Evolutionary conservation across 164 flowering plant genomes (phyloP).

Genomic region (Houttuynia cordata): DNA sequence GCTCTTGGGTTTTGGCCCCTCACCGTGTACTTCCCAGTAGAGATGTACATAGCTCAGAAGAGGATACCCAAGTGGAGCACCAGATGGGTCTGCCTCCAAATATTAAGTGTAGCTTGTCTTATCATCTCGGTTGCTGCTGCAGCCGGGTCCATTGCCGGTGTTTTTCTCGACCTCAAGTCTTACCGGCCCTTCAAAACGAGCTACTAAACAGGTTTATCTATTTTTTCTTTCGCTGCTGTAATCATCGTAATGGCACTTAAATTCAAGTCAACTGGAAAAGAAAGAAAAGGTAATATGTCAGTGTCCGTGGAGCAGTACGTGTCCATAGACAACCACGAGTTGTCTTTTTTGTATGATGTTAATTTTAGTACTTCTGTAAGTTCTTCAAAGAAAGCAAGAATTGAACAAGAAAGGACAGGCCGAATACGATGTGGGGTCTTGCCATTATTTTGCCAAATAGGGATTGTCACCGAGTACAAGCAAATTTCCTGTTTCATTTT

Average conservation of each 20-base stretch:
- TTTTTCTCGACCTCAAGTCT: constrained; percentile 31
- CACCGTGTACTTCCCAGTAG: constrained; percentile 55
- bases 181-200: constrained; percentile 35
- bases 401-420: neutral
- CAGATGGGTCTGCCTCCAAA: constrained; percentile 45
- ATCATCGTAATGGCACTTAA: neutral
- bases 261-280: neutral
- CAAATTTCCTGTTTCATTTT: too few relatives aligned
- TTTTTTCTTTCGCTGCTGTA: neutral
- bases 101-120: constrained; percentile 40
- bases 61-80: constrained; percentile 47
- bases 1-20: constrained; percentile 65
- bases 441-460: neutral
- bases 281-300: neutral
- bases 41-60: constrained; percentile 53
- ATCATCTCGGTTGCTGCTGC: constrained; percentile 36
- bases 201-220: constrained; percentile 9
- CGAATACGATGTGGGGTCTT: neutral
- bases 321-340: neutral
- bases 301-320: neutral
- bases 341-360: neutral
- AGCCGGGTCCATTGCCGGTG: constrained; percentile 46
- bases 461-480: too few relatives aligned
- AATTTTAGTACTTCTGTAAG: too few relatives aligned
- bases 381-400: too few relatives aligned